These are phyloP conservation scores for Eucalyptus paniculata DNA, from an alignment of 345 rosid genomes.

Conservation along the genomic window DNA sequence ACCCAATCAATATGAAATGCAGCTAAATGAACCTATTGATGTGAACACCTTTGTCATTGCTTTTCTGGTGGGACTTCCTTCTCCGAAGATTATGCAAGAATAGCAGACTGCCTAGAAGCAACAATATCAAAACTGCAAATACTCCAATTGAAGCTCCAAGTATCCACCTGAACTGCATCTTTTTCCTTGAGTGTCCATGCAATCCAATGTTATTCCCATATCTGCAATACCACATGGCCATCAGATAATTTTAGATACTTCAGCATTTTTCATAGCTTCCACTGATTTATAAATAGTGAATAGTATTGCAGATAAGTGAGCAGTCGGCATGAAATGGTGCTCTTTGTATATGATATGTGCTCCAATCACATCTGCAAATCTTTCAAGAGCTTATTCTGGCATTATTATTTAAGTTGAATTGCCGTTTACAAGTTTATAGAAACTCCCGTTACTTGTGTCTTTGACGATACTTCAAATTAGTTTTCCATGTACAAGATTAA, in stretches of 20 bases:
- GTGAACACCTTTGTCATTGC: conserved; percentile 34
- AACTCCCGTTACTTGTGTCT: background rate
- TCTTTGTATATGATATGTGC: background rate
- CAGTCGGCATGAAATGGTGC: background rate
- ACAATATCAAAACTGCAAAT: conserved; percentile 30
- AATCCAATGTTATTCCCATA: conserved; percentile 52
- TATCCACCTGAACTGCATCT: conserved; percentile 31
- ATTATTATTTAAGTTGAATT: background rate
- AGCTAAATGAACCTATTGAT: background rate
- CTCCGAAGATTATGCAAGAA: conserved; percentile 21
- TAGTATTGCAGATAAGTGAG: background rate
- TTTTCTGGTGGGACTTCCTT: conserved; percentile 11
- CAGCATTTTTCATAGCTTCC: background rate
- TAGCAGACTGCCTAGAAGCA: conserved; percentile 39
- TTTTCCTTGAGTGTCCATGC: conserved; percentile 26
- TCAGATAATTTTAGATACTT: background rate
- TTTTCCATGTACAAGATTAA: background rate
- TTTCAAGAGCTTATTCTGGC: background rate
- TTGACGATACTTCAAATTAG: background rate
- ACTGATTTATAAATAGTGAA: background rate
- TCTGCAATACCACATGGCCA: conserved; percentile 26
- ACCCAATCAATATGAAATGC: background rate
- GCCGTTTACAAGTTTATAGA: background rate
- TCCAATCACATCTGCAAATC: background rate
- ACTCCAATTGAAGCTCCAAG: conserved; percentile 47